A percentile compares a stretch with the other conserved stretches of the same genome.
These are phyloP conservation scores for Alisma plantagoaquatica DNA, from an alignment of 106 monocot species.

Conservation along the genomic window DNA sequence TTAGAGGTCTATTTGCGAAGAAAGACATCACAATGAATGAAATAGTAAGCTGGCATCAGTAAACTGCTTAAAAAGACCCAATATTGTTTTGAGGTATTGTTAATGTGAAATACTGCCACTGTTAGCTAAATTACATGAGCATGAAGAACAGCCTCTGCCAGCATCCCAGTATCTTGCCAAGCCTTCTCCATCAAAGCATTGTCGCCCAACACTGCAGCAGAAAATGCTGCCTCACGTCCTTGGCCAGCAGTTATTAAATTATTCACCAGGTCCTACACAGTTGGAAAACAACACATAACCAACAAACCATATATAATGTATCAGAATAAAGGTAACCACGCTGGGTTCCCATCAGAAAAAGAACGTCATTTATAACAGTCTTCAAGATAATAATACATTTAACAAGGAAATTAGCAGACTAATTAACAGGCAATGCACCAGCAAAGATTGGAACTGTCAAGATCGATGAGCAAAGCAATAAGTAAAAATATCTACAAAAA, in stretches of 20 bases:
- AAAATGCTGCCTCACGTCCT: constrained; percentile 99
- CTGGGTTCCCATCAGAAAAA: background rate
- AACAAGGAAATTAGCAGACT: too few species aligned
- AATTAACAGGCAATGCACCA: too few species aligned
- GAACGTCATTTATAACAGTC: background rate
- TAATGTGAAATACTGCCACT: background rate
- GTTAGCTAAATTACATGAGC: constrained; percentile 66
- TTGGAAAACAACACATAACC: background rate
- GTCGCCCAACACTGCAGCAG: constrained; percentile 95
- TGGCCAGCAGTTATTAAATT: constrained; percentile 90
- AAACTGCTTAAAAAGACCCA: background rate
- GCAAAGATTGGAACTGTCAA: too few species aligned
- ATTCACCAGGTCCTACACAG: constrained; percentile 61
- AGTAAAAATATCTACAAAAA: too few species aligned
- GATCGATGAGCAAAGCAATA: too few species aligned
- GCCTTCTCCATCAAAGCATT: constrained; percentile 98
- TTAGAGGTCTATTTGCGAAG: background rate
- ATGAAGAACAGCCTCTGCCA: constrained; percentile 95
- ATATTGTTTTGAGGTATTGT: background rate
- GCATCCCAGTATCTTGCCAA: constrained; percentile 99
- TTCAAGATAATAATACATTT: too few species aligned
- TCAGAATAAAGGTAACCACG: background rate
- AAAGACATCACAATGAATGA: background rate
- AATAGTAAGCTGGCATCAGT: background rate
- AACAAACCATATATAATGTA: background rate